These are phyloP conservation scores for Claviceps humidiphila DNA, from an alignment of 2,329 filamentous ascomycete species.

Conservation along the genomic window DNA sequence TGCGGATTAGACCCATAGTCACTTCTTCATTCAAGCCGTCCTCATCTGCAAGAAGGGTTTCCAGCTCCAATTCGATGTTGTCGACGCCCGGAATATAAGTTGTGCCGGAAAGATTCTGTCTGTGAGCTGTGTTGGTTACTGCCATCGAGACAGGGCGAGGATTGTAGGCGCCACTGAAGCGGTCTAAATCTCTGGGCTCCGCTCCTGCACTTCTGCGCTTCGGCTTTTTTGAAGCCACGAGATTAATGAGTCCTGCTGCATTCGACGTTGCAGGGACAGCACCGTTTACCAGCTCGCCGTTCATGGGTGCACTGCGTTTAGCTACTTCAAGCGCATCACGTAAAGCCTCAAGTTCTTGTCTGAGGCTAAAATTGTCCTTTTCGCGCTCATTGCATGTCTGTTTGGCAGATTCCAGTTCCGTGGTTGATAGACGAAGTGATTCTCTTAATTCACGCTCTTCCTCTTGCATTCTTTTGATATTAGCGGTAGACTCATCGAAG, in stretches of 20 bases:
- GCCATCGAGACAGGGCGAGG: constrained; percentile 96
- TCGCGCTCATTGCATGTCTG: constrained; percentile 64
- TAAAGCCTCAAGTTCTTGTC: constrained; percentile 78
- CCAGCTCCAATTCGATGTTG: constrained; percentile 88
- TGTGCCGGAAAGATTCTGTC: constrained; percentile 59
- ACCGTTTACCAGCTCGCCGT: constrained; percentile 41
- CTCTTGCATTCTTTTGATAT: constrained; percentile 88
- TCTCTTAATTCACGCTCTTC: constrained; percentile 81
- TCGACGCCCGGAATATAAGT: constrained; percentile 72
- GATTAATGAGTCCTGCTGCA: constrained; percentile 76
- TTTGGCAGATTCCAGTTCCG: constrained; percentile 70
- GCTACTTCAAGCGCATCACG: constrained; percentile 87
- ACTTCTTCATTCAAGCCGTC: constrained; percentile 95
- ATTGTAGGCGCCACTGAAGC: constrained; percentile 86
- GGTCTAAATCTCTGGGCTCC: constrained; percentile 72
- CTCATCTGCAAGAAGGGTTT: constrained; percentile 86
- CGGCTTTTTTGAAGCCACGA: constrained; percentile 93
- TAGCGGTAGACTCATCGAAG: constrained; percentile 80
- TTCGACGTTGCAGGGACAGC: constrained; percentile 32
- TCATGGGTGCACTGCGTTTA: constrained; percentile 62
- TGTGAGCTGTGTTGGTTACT: constrained; percentile 51
- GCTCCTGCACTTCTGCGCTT: constrained; percentile 86
- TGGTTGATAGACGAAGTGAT: constrained; percentile 62
- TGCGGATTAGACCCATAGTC: constrained; percentile 87
- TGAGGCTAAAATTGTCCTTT: constrained; percentile 70